Base-by-base conservation (phyloP, 2,329 filamentous ascomycete species). In the Colletotrichum orchidophilum region DNA sequence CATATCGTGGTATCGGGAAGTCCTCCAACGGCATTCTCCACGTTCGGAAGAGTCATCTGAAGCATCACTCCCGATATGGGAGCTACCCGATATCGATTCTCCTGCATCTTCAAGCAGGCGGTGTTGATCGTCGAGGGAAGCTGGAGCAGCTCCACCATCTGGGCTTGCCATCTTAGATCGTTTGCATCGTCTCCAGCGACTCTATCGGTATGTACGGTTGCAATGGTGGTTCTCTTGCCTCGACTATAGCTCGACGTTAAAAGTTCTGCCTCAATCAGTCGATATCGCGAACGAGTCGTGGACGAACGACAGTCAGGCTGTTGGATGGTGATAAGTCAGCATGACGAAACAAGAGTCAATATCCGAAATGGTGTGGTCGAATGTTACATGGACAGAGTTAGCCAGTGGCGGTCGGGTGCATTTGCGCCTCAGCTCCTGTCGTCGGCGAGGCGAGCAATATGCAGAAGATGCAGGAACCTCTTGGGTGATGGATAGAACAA, bases 21-120 rank as follows among this genome's bases (percentile, higher is more conserved):
- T 84, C 60, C 80, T 81, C 79, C 83, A 85, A 42, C 74, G 79
- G 69, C 84, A 87, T 29, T 73, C 62, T 4, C 73, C 65, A 11
- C 60, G 73, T 52, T 71, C 70, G 52, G 71, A 70, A 39, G 73
- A 52, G 53, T 29, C 39, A 46, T 55, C 72, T 52, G 73, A 66
- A 27, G 76, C 73, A 62, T 77, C 77, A 71, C 83, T 85, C 46
- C 79, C 79, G 29, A 78, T 76, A 70, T 83, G 80, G n/a, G 84
- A 84, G 74, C 81, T 83, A 24, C 81, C 74, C 21, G 78, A 78
- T 59, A 77, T 77, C 58, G 75, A 75, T 24, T 73, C 67, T 50
- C 73, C 73, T 61, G 55, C 72, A 29, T 70, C 49, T 24, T 75
- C 73, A 39, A 63, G 69, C 49, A 74, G 55, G 59, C 46, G 66